Evolutionary conservation across 2,329 filamentous ascomycete genomes (phyloP).

Genomic region (Cladobotryum mycophilum): DNA sequence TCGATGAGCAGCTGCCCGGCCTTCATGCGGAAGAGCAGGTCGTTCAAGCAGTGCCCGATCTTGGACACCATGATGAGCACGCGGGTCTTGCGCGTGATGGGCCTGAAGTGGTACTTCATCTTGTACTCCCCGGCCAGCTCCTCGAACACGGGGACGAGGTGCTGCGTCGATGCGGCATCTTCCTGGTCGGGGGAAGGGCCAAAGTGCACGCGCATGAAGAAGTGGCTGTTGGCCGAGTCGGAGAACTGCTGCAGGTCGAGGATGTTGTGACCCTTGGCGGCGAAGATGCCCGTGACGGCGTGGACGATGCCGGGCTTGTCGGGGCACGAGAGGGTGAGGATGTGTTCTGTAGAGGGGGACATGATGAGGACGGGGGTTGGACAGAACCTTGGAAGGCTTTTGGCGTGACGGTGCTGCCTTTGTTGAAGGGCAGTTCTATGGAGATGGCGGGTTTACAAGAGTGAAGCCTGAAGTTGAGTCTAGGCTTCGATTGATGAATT

Average conservation of each 20-base stretch:
- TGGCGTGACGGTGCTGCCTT: neutral
- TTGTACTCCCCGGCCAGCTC: constrained; percentile 54
- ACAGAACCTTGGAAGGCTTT: too few relatives aligned
- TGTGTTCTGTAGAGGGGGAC: constrained; percentile 43
- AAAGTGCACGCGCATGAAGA: constrained; percentile 88
- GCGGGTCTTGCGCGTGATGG: constrained; percentile 62
- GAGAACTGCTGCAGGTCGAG: constrained; percentile 81
- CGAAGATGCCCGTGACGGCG: constrained; percentile 73
- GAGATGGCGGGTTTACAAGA: too few relatives aligned
- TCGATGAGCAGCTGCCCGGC: constrained; percentile 69
- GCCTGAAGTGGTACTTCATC: constrained; percentile 67
- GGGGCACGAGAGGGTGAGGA: constrained; percentile 76
- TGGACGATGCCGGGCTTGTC: constrained; percentile 82
- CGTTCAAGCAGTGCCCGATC: constrained; percentile 80
- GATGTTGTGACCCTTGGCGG: constrained; percentile 69
- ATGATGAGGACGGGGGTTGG: neutral
- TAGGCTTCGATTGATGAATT: too few relatives aligned
- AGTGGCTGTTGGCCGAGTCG: constrained; percentile 65
- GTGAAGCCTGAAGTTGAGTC: too few relatives aligned
- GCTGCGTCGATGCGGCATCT: constrained; percentile 34
- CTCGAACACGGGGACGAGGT: constrained; percentile 51
- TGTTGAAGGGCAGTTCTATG: neutral
- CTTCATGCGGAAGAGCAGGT: constrained; percentile 73
- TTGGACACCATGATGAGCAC: constrained; percentile 87
- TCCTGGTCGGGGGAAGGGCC: constrained; percentile 46